These are phyloP conservation scores for Leishmania major DNA, from an alignment of 208 protist genomes.

Conservation along the genomic window DNA sequence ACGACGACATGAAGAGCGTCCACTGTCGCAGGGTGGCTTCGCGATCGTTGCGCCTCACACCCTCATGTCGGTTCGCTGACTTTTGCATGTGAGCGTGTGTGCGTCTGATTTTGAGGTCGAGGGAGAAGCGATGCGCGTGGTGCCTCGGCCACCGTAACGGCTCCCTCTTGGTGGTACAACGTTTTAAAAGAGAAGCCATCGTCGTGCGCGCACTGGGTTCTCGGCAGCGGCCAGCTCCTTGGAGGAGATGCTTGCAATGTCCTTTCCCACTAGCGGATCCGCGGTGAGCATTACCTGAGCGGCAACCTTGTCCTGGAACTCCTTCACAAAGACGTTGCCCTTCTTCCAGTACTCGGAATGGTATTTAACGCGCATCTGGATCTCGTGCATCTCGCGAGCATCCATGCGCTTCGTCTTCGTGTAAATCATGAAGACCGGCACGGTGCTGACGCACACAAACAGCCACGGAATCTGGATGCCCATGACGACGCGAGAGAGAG, in stretches of 20 bases:
- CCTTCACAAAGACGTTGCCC: conserved; percentile 57
- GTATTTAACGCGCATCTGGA: conserved; percentile 87
- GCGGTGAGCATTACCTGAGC: conserved; percentile 33
- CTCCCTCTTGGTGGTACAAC: background rate
- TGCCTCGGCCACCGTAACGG: background rate
- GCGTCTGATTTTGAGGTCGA: background rate
- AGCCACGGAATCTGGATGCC: conserved; percentile 71
- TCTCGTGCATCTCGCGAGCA: conserved; percentile 75
- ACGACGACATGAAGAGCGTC: background rate
- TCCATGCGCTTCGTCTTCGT: conserved; percentile 80
- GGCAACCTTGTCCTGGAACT: conserved; percentile 31
- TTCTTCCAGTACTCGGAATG: conserved; percentile 77
- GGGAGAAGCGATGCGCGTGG: background rate
- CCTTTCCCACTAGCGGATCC: conserved; percentile 47
- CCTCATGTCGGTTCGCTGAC: background rate
- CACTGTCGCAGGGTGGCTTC: background rate
- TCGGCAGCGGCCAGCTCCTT: conserved; percentile 22
- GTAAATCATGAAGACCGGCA: conserved; percentile 77
- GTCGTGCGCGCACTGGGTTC: background rate
- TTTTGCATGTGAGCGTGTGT: conserved; percentile 4
- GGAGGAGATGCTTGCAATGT: conserved; percentile 26
- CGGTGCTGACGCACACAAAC: conserved; percentile 50
- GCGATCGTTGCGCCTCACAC: background rate
- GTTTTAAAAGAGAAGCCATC: conserved; percentile 16
- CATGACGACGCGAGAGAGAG: conserved; percentile 1